phyloP scores from a whole-genome alignment of 495 filamentous ascomycete species.

The Astrothelium macrocarpum region DNA sequence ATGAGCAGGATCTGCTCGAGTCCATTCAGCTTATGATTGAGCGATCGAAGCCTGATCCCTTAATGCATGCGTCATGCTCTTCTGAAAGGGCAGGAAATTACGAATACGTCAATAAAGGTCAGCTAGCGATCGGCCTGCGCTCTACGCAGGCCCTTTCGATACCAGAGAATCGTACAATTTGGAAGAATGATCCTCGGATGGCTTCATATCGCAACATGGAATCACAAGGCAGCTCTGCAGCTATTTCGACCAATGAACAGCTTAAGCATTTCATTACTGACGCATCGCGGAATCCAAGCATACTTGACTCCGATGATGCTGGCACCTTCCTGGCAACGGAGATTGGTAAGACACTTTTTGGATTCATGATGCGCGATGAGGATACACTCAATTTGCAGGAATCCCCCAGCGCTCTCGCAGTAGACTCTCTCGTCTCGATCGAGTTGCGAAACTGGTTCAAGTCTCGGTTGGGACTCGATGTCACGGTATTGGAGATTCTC shows the following conservation, averaged over 20 bases:
- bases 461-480: neutral
- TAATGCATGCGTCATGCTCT: neutral
- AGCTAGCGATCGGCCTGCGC: neutral
- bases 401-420: neutral
- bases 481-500: neutral
- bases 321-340: neutral
- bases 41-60: neutral
- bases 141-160: neutral
- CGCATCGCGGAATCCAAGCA: neutral
- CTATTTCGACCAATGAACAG: neutral
- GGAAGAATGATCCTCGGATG: neutral
- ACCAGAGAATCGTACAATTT: neutral
- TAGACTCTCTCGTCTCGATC: neutral
- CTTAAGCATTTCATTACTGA: slow-evolving; percentile 3
- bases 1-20: slow-evolving; percentile 1
- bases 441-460: neutral
- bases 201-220: neutral
- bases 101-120: neutral
- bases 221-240: neutral
- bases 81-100: neutral
- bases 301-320: neutral
- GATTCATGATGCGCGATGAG: neutral
- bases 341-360: neutral
- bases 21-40: neutral
- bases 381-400: neutral